Base-by-base conservation (phyloP, 805 yeast species). In the Cyberlindnera maritima region DNA sequence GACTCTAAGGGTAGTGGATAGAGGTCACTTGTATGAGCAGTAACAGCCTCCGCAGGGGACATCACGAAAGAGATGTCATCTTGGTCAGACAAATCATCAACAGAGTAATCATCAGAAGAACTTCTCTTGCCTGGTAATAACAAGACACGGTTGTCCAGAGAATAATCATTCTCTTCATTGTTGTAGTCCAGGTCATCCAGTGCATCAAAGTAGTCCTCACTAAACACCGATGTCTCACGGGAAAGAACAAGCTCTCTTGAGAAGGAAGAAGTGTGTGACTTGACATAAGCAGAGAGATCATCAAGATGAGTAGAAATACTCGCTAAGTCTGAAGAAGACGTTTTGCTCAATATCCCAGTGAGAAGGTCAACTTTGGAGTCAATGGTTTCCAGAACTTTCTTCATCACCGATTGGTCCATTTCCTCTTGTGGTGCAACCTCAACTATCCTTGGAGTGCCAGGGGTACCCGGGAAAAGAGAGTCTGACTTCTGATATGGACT, bases 131-230 rank as follows among this genome's bases (percentile, higher is more conserved):
- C 57, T 2, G 56, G 54, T 14, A 58, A 44, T n/a, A 60, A 31
- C 15, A 57, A 42, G 1, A 59, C 56, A 49, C 50, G 58, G 32
- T 51, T 50, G 32, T 54, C 60, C 12, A 49, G 18, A 3, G 52
- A 33, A 9, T 44, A 47, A 11, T 57, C 58, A 9, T 53, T 54
- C 72, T 85, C 92, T 41, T 50, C 50, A 26, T 26, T 32, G 19
- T 18, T 26, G 23, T 42, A 35, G 17, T 40, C 47, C 26, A 48
- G 25, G 8, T 41, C 35, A 18, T 52, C 56, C 13, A 74, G 74
- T 1, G 96, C 96, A 67, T 88, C 96, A 58, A 65, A 81, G 56
- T 74, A 81, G 42, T 79, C 82, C 38, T 76, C 56, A 36, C 56
- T 52, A 32, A 76, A 66, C 3, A 76, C 58, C 4, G 77, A 69